These are phyloP conservation scores for Stagonosporopsis chrysanthemi DNA, from an alignment of 2,329 filamentous ascomycete genomes.

Conservation along the genomic window DNA sequence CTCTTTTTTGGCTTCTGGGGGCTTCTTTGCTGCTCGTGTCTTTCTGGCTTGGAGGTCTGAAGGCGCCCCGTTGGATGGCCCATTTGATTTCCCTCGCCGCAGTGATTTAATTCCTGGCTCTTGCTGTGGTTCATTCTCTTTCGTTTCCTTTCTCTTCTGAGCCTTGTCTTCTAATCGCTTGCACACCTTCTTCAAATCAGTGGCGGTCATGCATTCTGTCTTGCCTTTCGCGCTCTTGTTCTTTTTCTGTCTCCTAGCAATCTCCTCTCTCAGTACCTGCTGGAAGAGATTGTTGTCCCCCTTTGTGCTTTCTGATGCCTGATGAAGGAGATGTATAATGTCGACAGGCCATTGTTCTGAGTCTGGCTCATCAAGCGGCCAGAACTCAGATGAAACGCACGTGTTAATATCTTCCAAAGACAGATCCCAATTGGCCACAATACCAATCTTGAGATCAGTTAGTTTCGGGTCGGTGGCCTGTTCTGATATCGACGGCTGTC, in stretches of 20 bases:
- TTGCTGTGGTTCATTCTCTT: background rate
- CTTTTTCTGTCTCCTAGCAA: background rate
- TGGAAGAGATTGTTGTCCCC: background rate
- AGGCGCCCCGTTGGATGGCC: no score
- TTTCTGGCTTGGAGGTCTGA: background rate
- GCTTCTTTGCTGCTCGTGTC: background rate
- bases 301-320: conserved; percentile 1
- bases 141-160: background rate
- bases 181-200: conserved; percentile 3
- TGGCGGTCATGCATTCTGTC: background rate
- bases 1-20: background rate
- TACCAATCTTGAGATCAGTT: background rate
- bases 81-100: conserved; percentile 2
- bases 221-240: background rate
- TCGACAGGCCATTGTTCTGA: conserved; percentile 7
- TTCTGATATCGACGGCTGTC: background rate
- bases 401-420: background rate
- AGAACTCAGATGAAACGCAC: background rate
- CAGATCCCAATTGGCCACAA: conserved; percentile 9
- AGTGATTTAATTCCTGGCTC: background rate
- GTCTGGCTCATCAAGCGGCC: conserved; percentile 6
- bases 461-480: background rate
- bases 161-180: background rate
- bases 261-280: background rate
- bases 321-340: conserved; percentile 4